Evolutionary conservation across 164 flowering plant genomes (phyloP).

Genomic region (Vitis riparia): DNA sequence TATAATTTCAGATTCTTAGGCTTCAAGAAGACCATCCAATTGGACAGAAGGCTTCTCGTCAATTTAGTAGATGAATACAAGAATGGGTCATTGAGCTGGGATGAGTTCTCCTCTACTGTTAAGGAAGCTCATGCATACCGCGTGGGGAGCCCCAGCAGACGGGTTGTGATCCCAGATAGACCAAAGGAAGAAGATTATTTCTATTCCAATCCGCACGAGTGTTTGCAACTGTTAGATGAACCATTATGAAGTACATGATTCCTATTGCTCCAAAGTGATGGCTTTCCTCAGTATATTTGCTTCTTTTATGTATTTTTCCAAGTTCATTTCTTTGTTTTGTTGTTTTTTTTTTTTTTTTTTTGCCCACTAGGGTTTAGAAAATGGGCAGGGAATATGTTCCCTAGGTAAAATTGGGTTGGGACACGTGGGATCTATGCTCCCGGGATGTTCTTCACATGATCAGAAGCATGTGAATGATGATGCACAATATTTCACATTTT

Average conservation of each 20-base stretch:
- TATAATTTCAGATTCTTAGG: conserved; percentile 46
- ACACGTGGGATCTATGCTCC: neutral
- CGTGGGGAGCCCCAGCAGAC: conserved; percentile 49
- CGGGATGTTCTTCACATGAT: neutral
- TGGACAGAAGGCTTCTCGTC: conserved; percentile 56
- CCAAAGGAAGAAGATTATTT: conserved; percentile 73
- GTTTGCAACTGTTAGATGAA: conserved; percentile 42
- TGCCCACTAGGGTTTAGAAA: neutral
- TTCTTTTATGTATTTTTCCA: neutral
- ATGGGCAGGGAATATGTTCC: neutral
- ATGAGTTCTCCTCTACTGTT: conserved; percentile 48
- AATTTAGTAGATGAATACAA: conserved; percentile 41
- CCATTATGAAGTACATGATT: conserved; percentile 30
- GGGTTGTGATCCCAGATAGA: conserved; percentile 42
- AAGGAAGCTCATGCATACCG: conserved; percentile 50
- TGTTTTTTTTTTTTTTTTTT: too few relatives aligned
- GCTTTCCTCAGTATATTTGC: neutral
- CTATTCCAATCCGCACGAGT: conserved; percentile 66
- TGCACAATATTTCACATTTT: neutral
- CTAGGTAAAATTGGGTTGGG: neutral
- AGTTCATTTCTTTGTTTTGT: neutral
- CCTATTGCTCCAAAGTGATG: neutral
- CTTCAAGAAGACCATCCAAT: conserved; percentile 52
- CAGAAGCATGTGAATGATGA: neutral
- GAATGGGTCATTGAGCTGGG: conserved; percentile 53